Evolutionary conservation across 331 rosid genomes (phyloP).

Genomic region (Quercus tomentella): DNA sequence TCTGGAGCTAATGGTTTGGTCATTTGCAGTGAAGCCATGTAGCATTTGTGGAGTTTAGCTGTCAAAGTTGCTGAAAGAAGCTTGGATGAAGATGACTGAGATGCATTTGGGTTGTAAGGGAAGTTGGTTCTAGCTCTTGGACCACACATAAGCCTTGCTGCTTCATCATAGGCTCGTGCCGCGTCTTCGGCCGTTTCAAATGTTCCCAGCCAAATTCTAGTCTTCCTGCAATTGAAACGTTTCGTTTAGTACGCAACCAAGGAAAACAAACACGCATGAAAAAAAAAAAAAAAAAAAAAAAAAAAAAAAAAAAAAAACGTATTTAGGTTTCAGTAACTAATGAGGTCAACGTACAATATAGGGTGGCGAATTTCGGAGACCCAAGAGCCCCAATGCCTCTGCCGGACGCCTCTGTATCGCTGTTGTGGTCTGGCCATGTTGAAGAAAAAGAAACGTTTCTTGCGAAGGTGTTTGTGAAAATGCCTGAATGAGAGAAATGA

Average conservation of each 20-base stretch:
- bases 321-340: slow-evolving; percentile 1
- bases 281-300: no score
- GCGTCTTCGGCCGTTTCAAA: slow-evolving; percentile 98
- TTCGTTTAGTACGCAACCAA: not conserved
- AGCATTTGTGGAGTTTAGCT: slow-evolving; percentile 84
- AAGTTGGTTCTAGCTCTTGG: slow-evolving; percentile 89
- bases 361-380: slow-evolving; percentile 99
- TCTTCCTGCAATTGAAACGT: slow-evolving; percentile 60
- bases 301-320: not conserved
- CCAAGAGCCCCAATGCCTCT: slow-evolving; percentile 99
- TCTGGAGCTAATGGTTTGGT: slow-evolving; percentile 42
- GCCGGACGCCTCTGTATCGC: slow-evolving; percentile 96
- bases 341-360: slow-evolving; percentile 55
- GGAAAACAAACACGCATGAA: not conserved
- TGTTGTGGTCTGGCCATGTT: slow-evolving; percentile 93
- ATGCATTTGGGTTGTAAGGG: slow-evolving; percentile 71
- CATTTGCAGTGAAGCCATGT: slow-evolving; percentile 87
- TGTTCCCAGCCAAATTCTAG: slow-evolving; percentile 96
- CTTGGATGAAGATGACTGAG: slow-evolving; percentile 73
- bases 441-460: slow-evolving; percentile 21
- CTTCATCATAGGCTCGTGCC: slow-evolving; percentile 92
- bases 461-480: slow-evolving; percentile 44
- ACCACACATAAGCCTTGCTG: slow-evolving; percentile 95
- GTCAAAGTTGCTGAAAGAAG: slow-evolving; percentile 89
- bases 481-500: slow-evolving; percentile 29